Evolutionary conservation across 305 asterid genomes (phyloP).

Genomic region (Fraxinus sp.): DNA sequence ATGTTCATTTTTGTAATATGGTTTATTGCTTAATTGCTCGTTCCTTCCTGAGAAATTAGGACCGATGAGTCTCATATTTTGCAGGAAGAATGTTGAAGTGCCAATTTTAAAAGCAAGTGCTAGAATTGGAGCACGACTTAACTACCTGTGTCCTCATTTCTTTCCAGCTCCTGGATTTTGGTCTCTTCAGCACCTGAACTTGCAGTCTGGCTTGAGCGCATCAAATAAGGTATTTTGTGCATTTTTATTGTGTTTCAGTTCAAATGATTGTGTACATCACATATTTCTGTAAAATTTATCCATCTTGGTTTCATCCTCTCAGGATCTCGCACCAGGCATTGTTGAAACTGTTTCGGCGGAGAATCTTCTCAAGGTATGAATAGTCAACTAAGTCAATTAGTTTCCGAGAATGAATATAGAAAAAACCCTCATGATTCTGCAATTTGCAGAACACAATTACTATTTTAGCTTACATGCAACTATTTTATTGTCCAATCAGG

Average conservation of each 20-base stretch:
- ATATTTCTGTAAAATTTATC: slow-evolving; percentile 8
- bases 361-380: slow-evolving; percentile 89
- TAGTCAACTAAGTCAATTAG: not conserved
- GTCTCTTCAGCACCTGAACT: slow-evolving; percentile 44
- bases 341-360: slow-evolving; percentile 59
- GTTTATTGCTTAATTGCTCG: not conserved
- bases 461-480: not conserved
- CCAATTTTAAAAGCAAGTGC: slow-evolving; percentile 91
- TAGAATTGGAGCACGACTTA: slow-evolving; percentile 73
- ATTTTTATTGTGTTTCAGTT: not conserved
- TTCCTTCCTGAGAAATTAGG: slow-evolving; percentile 9
- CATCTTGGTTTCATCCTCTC: slow-evolving; percentile 28
- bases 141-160: slow-evolving; percentile 80
- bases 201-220: slow-evolving; percentile 29
- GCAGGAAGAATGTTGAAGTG: slow-evolving; percentile 78
- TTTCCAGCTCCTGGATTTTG: slow-evolving; percentile 92
- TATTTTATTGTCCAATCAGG: not conserved
- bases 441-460: not conserved
- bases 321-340: slow-evolving; percentile 46
- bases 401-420: not conserved
- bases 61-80: slow-evolving; percentile 27
- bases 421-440: not conserved
- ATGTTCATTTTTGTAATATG: not conserved
- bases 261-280: not conserved
- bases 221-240: slow-evolving; percentile 34